phyloP scores from a whole-genome alignment of 2,329 filamentous ascomycete genomes.

The Colletotrichum chlorophyti region DNA sequence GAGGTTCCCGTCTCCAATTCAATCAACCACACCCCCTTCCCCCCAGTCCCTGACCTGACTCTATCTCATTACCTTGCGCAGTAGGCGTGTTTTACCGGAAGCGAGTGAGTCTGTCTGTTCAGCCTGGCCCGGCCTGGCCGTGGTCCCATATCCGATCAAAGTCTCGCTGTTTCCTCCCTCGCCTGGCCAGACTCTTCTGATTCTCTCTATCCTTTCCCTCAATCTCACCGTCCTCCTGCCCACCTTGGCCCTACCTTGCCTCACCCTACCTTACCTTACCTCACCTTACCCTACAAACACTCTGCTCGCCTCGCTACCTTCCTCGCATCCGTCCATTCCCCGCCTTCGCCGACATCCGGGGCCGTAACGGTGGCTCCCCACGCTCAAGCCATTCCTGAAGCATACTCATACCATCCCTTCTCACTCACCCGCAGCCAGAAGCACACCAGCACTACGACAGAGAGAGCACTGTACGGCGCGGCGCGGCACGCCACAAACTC shows the following conservation, averaged over 20 bases:
- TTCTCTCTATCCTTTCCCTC: slow-evolving; percentile 20
- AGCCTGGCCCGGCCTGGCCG: slow-evolving; percentile 21
- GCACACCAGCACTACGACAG: background rate
- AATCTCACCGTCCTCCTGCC: slow-evolving; percentile 15
- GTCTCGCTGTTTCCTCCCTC: slow-evolving; percentile 27
- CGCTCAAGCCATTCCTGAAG: background rate
- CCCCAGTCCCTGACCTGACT: slow-evolving; percentile 15
- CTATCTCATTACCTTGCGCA: slow-evolving; percentile 6
- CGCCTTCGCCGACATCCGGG: slow-evolving; percentile 23
- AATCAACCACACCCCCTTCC: background rate
- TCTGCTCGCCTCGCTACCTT: slow-evolving; percentile 21
- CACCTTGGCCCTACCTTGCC: too few relatives aligned
- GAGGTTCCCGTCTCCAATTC: too few relatives aligned
- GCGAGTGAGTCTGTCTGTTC: background rate
- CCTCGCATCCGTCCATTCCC: slow-evolving; percentile 1
- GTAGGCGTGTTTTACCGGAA: background rate
- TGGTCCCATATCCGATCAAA: slow-evolving; percentile 26
- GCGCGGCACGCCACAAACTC: slow-evolving; percentile 7
- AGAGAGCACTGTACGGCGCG: background rate
- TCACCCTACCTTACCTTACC: too few relatives aligned
- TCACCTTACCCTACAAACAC: too few relatives aligned
- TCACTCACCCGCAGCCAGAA: slow-evolving; percentile 9
- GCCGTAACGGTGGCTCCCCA: slow-evolving; percentile 18
- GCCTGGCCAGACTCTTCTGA: slow-evolving; percentile 17
- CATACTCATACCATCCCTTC: background rate